phyloP scores from a whole-genome alignment of 805 yeast species.

The Barnettozyma sucrosica region DNA sequence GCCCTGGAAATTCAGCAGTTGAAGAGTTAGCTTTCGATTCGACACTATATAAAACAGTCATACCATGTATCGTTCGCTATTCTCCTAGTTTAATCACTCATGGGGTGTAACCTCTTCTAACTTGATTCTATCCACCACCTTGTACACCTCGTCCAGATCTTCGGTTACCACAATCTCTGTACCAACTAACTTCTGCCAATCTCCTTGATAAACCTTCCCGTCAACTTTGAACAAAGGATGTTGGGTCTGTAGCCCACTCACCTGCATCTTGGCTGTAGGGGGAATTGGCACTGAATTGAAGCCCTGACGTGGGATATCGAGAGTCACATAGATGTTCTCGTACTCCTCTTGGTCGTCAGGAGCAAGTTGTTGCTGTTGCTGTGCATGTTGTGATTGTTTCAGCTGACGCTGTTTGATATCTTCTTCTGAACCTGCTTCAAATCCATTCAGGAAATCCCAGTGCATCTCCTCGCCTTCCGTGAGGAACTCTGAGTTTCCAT shows the following conservation, averaged over 20 bases:
- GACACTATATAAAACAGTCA: neutral
- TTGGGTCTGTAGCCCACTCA: slow-evolving; percentile 49
- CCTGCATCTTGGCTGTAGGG: slow-evolving; percentile 40
- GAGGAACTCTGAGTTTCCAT: slow-evolving; percentile 71
- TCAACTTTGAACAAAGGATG: slow-evolving; percentile 55
- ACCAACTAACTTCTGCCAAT: slow-evolving; percentile 75
- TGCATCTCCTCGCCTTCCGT: slow-evolving; percentile 85
- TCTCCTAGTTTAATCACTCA: neutral
- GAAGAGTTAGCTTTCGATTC: neutral
- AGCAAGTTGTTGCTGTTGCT: neutral
- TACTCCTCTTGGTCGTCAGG: slow-evolving; percentile 28
- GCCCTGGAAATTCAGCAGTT: slow-evolving; percentile 3
- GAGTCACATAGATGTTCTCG: slow-evolving; percentile 46
- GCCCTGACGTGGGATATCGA: slow-evolving; percentile 42
- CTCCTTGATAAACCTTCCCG: slow-evolving; percentile 58
- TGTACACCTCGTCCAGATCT: slow-evolving; percentile 18
- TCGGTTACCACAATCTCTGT: slow-evolving; percentile 48
- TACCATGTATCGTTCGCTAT: neutral
- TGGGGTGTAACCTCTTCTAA: slow-evolving; percentile 23
- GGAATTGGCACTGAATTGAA: slow-evolving; percentile 29
- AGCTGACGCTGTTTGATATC: slow-evolving; percentile 57
- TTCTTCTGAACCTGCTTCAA: slow-evolving; percentile 87
- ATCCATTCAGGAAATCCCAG: slow-evolving; percentile 75
- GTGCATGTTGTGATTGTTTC: neutral
- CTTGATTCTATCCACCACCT: slow-evolving; percentile 18